These are phyloP conservation scores for Paramecium tetraurelia DNA, from an alignment of 73 alveolate species.

Conservation along the genomic window DNA sequence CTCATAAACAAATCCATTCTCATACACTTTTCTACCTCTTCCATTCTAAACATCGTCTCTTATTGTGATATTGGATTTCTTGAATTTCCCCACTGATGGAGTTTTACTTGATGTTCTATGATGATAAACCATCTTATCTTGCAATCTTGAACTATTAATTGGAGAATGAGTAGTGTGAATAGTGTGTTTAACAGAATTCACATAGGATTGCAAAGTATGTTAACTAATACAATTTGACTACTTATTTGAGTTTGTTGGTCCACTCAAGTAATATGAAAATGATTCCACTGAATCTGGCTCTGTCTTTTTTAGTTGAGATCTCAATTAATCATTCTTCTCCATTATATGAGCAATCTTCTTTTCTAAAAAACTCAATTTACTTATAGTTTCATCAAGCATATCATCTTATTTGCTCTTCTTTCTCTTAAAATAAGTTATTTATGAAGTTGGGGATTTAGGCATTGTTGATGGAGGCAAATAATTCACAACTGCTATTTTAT, in stretches of 20 bases:
- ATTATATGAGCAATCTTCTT: neutral
- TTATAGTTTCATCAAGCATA: constrained; percentile 22
- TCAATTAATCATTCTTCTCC: constrained; percentile 27
- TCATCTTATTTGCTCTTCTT: neutral
- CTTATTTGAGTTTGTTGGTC: neutral
- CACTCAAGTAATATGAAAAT: neutral
- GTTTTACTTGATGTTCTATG: neutral
- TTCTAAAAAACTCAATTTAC: constrained; percentile 15
- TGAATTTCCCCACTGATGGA: neutral
- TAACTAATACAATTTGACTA: neutral
- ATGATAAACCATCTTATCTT: neutral
- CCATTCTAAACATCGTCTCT: neutral
- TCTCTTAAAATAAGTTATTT: neutral
- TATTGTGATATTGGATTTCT: neutral
- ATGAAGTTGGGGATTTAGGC: neutral
- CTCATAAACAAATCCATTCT: constrained; percentile 54
- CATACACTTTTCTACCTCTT: constrained; percentile 23
- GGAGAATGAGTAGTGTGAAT: neutral
- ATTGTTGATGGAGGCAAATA: neutral
- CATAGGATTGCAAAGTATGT: neutral
- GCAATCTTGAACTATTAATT: neutral
- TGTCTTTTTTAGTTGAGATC: neutral
- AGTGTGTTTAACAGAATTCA: neutral
- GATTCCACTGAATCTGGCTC: neutral
- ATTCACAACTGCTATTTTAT: neutral